Conservation (phyloP, 495 filamentous ascomycete species). For the Penicillium taxi region DNA sequence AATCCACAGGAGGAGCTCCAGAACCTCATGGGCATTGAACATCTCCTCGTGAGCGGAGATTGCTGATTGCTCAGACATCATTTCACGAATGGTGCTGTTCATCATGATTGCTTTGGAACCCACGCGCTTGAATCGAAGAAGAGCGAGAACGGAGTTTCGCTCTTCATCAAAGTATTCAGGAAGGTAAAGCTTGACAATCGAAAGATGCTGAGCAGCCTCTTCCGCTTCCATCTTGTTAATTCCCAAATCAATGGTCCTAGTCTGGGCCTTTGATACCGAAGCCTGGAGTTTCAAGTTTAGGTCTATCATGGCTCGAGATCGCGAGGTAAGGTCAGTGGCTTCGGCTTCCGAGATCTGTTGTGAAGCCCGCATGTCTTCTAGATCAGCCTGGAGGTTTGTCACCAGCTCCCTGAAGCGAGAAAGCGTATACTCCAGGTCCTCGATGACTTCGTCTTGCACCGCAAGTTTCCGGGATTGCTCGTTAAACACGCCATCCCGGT, state of each 20-base stretch:
- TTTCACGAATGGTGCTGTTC: conserved; percentile 70
- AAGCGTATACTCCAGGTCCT: conserved; percentile 84
- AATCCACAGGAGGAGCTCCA: conserved; percentile 84
- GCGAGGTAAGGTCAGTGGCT: conserved; percentile 73
- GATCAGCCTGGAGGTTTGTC: conserved; percentile 71
- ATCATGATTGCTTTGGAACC: conserved; percentile 81
- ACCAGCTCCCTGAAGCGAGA: conserved; percentile 83
- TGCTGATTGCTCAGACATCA: conserved; percentile 49
- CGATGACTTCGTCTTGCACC: conserved; percentile 64
- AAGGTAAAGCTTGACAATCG: conserved; percentile 80
- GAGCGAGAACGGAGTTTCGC: conserved; percentile 70
- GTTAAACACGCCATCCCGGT: conserved; percentile 64
- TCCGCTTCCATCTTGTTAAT: conserved; percentile 79
- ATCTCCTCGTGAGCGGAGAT: conserved; percentile 60
- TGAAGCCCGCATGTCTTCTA: conserved; percentile 85
- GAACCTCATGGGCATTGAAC: conserved; percentile 66
- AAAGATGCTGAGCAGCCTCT: conserved; percentile 80
- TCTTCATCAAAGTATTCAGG: conserved; percentile 78
- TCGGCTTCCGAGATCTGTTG: conserved; percentile 89
- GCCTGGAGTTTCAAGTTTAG: conserved; percentile 88
- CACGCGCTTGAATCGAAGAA: conserved; percentile 80
- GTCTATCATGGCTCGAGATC: conserved; percentile 90
- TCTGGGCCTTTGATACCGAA: conserved; percentile 81
- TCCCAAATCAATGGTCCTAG: conserved; percentile 89
- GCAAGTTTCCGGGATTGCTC: conserved; percentile 60